phyloP scores from a whole-genome alignment of 2,329 filamentous ascomycete genomes.

The Purpureocillium lavendulum region DNA sequence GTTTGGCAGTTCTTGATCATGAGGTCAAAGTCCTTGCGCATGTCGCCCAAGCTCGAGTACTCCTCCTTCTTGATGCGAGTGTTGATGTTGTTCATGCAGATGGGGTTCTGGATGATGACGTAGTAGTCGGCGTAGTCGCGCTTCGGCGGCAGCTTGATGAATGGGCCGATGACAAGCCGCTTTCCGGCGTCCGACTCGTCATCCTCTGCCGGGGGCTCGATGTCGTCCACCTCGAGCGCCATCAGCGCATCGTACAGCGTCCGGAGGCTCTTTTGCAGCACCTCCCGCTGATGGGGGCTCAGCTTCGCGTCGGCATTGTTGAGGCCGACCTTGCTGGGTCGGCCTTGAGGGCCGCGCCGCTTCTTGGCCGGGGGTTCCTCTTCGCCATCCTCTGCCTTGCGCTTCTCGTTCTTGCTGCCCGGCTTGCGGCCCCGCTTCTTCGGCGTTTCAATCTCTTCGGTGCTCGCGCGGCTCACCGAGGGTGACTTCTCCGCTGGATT shows the following conservation, averaged over 20 bases:
- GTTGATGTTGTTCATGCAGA: conserved; percentile 92
- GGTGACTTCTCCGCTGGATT: conserved; percentile 59
- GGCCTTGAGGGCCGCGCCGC: conserved; percentile 61
- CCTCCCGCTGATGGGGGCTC: conserved; percentile 58
- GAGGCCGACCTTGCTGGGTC: conserved; percentile 50
- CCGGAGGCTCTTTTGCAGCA: conserved; percentile 74
- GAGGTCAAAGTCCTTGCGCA: conserved; percentile 73
- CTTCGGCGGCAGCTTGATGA: conserved; percentile 84
- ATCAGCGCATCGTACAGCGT: conserved; percentile 73
- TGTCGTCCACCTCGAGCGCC: conserved; percentile 72
- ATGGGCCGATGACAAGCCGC: conserved; percentile 85
- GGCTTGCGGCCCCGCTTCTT: conserved; percentile 85
- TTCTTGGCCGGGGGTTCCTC: conserved; percentile 73
- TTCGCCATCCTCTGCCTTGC: conserved; percentile 75
- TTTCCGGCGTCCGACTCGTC: conserved; percentile 52
- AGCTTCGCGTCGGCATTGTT: conserved; percentile 37
- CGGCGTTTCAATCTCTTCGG: conserved; percentile 66
- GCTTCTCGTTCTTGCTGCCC: conserved; percentile 67
- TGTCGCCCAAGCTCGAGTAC: conserved; percentile 71
- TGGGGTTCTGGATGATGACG: conserved; percentile 81
- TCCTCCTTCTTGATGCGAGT: conserved; percentile 95
- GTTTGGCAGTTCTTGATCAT: conserved; percentile 88
- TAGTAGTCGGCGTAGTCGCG: conserved; percentile 94
- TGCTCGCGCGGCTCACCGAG: conserved; percentile 69
- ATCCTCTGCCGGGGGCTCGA: conserved; percentile 46